Conservation (phyloP, 1,284 basidiomycete species). For the Pterula multifida region DNA sequence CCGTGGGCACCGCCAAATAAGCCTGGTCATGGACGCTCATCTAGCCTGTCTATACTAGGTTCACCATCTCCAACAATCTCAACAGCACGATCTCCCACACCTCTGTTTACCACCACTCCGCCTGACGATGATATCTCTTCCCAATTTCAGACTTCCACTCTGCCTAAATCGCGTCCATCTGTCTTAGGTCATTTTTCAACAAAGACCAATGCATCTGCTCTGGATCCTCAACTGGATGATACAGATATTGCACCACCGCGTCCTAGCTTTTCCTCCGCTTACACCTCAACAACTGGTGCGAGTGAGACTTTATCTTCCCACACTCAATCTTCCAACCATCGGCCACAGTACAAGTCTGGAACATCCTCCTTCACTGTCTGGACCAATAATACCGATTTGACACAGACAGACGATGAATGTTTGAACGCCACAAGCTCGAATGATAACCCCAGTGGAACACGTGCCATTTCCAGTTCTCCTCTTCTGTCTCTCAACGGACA, state of each 20-base stretch:
- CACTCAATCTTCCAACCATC: not conserved
- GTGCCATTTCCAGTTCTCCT: not conserved
- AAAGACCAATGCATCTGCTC: constrained; percentile 25
- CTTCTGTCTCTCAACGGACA: not conserved
- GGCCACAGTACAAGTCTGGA: not conserved
- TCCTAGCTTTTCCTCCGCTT: constrained; percentile 59
- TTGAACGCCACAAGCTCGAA: not conserved
- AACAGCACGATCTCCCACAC: not conserved
- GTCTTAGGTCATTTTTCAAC: constrained; percentile 46
- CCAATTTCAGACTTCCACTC: constrained; percentile 12
- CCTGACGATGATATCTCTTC: not conserved
- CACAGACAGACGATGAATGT: not conserved
- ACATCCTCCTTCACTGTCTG: not conserved
- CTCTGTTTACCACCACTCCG: not conserved
- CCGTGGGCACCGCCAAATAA: not conserved
- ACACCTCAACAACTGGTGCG: constrained; percentile 32
- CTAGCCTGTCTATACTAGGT: not conserved
- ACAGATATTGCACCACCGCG: constrained; percentile 36
- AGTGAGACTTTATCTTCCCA: constrained; percentile 12
- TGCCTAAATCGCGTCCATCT: constrained; percentile 42
- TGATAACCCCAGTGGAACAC: not conserved
- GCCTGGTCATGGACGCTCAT: not conserved
- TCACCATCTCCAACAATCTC: not conserved
- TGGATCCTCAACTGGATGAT: constrained; percentile 25
- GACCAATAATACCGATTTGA: not conserved